Conservation (phyloP, 2,329 filamentous ascomycete genomes). For the Helotiales sp. region DNA sequence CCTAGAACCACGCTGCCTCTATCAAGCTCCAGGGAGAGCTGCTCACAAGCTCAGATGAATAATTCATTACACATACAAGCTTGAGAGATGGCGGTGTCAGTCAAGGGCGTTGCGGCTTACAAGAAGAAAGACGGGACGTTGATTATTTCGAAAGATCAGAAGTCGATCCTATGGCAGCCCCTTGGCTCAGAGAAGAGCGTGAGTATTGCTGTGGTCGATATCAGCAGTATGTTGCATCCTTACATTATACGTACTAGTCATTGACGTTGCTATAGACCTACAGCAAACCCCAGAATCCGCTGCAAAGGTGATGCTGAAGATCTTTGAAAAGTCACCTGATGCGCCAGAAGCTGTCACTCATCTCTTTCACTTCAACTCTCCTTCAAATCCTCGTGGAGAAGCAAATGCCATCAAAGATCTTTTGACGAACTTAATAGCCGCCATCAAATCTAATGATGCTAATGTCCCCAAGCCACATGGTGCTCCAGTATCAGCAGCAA, state of each 20-base stretch:
- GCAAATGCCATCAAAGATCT: conserved; percentile 83
- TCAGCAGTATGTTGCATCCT: conserved; percentile 67
- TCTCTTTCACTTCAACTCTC: conserved; percentile 86
- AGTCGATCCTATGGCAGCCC: conserved; percentile 79
- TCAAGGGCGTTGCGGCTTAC: conserved; percentile 68
- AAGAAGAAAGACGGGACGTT: conserved; percentile 95
- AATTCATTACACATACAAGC: background rate
- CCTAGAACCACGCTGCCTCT: background rate
- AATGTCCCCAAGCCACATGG: conserved; percentile 32
- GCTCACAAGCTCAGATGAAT: conserved; percentile 4
- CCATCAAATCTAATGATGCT: conserved; percentile 48
- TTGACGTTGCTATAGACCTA: conserved; percentile 61
- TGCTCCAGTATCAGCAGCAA: conserved; percentile 62
- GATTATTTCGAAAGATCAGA: conserved; percentile 70
- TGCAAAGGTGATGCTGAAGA: conserved; percentile 90
- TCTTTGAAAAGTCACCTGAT: conserved; percentile 71
- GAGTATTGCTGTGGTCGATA: conserved; percentile 70
- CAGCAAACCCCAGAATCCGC: conserved; percentile 91
- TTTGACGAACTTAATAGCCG: conserved; percentile 70
- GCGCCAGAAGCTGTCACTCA: conserved; percentile 66
- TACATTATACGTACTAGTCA: background rate
- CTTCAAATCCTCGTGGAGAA: conserved; percentile 73
- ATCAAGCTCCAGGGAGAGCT: background rate
- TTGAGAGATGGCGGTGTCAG: conserved; percentile 42
- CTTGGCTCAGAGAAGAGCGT: conserved; percentile 62